These are phyloP conservation scores for Codiaeum variegatum DNA, from an alignment of 441 rosid genomes.

Conservation along the genomic window DNA sequence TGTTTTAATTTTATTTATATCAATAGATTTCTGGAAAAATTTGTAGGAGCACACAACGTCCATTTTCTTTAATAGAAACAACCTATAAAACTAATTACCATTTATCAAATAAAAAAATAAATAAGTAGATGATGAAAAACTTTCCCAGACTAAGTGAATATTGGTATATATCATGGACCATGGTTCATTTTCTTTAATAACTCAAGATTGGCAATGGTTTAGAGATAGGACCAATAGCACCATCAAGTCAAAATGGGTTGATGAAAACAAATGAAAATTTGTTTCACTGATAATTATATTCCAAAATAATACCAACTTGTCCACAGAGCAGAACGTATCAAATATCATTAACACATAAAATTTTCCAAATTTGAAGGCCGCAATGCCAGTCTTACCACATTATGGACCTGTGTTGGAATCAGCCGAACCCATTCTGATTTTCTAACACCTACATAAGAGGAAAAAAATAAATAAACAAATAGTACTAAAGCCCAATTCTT, in stretches of 20 bases:
- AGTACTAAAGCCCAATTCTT: not conserved
- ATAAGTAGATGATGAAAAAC: no score
- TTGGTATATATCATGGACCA: no score
- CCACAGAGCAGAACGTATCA: not conserved
- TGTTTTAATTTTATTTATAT: no score
- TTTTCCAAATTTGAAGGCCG: not conserved
- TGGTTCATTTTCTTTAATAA: no score
- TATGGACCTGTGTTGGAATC: constrained; percentile 6
- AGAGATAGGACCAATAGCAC: not conserved
- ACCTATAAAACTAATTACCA: no score
- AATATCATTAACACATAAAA: not conserved
- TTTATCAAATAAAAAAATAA: no score
- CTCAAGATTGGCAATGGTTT: not conserved
- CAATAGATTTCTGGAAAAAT: no score
- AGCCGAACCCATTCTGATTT: not conserved
- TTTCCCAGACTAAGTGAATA: no score
- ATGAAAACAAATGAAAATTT: not conserved
- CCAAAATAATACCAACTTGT: not conserved
- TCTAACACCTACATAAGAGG: not conserved
- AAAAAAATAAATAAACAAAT: not conserved
- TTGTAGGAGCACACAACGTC: no score
- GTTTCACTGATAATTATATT: not conserved
- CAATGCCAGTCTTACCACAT: not conserved
- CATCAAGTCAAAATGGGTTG: not conserved
- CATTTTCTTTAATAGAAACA: no score